These are phyloP conservation scores for Beauveria rudraprayagi DNA, from an alignment of 2,329 filamentous ascomycete species.

Conservation along the genomic window DNA sequence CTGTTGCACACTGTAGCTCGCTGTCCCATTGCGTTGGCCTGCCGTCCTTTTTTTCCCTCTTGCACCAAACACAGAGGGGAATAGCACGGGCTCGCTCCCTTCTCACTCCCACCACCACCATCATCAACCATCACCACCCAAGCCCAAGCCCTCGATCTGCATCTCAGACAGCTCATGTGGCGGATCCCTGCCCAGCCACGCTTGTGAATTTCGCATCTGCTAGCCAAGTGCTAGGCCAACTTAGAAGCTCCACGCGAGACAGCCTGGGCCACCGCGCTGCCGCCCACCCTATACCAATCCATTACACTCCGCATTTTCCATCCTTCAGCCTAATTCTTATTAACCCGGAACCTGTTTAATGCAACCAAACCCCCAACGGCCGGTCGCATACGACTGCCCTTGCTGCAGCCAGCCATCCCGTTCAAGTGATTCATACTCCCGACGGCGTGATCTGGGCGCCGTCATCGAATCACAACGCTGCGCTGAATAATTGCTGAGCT, in stretches of 20 bases:
- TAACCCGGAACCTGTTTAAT: neutral
- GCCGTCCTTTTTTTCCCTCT: too few relatives aligned
- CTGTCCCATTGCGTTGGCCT: too few relatives aligned
- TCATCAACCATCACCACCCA: neutral
- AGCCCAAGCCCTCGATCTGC: neutral
- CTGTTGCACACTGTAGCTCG: too few relatives aligned
- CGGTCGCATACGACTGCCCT: slow-evolving; percentile 1
- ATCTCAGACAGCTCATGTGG: slow-evolving; percentile 4
- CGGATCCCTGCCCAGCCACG: slow-evolving; percentile 3
- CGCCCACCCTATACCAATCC: neutral
- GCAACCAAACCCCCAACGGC: neutral
- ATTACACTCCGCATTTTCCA: neutral
- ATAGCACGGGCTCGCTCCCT: neutral
- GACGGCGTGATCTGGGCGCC: neutral
- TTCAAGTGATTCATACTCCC: slow-evolving; percentile 4
- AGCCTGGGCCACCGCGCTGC: neutral
- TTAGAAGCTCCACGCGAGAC: slow-evolving; percentile 7
- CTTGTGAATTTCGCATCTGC: neutral
- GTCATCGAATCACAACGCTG: slow-evolving; percentile 4
- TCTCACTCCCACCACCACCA: neutral
- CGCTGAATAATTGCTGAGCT: slow-evolving; percentile 21
- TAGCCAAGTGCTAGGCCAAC: neutral
- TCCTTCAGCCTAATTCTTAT: neutral
- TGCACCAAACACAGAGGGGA: neutral
- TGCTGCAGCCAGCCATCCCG: neutral